Percentiles rank a stretch among this genome's conserved stretches.
phyloP scores from a whole-genome alignment of 768 basidiomycete genomes.

The Pulveroboletus sp. region DNA sequence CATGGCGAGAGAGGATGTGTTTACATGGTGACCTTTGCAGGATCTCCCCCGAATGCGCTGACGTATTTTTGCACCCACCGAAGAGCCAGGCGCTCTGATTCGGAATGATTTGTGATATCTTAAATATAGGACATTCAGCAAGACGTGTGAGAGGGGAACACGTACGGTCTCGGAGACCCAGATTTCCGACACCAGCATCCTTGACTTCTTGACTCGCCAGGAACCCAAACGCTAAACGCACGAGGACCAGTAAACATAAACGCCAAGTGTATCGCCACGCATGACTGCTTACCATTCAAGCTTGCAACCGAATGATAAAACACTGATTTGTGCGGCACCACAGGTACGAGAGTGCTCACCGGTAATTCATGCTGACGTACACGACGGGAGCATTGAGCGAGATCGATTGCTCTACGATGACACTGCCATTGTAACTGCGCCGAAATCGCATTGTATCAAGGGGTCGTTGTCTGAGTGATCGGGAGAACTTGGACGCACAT shows the following conservation, averaged over 20 bases:
- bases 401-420: constrained; percentile 32
- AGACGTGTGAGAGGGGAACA: neutral
- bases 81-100: constrained; percentile 35
- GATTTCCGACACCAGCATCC: constrained; percentile 40
- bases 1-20: neutral
- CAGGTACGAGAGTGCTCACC: constrained; percentile 21
- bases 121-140: neutral
- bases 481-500: neutral
- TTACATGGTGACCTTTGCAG: constrained; percentile 36
- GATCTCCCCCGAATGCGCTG: constrained; percentile 53
- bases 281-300: constrained; percentile 2
- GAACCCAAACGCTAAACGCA: constrained; percentile 33
- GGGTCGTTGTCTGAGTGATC: neutral
- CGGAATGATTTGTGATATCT: neutral
- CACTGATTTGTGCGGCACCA: neutral
- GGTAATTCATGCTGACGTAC: constrained; percentile 40
- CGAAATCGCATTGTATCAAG: neutral
- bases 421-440: constrained; percentile 12
- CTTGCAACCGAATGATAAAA: neutral
- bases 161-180: constrained; percentile 46
- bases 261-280: neutral
- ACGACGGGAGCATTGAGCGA: constrained; percentile 31
- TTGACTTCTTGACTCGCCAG: constrained; percentile 38
- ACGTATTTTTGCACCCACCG: constrained; percentile 61
- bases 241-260: neutral